phyloP scores from a whole-genome alignment of 352 stramenopile species.

The Phytopythium oedochilum region DNA sequence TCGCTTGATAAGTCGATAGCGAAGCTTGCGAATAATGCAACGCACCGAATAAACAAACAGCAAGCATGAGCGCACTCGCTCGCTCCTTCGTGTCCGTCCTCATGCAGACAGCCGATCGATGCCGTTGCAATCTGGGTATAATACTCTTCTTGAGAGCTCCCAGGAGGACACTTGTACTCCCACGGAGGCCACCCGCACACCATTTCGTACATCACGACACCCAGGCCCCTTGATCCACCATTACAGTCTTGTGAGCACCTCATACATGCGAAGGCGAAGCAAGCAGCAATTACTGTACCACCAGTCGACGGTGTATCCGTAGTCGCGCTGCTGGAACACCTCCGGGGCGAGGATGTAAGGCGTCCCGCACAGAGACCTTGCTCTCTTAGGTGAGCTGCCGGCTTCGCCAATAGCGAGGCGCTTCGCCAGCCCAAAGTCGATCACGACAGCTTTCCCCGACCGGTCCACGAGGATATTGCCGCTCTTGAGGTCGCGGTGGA shows the following conservation, averaged over 20 bases:
- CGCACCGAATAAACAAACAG: not conserved
- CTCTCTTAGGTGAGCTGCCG: not conserved
- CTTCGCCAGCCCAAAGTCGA: conserved; percentile 75
- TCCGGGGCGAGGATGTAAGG: conserved; percentile 78
- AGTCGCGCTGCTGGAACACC: conserved; percentile 32
- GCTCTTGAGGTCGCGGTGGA: conserved; percentile 82
- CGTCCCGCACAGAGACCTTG: conserved; percentile 58
- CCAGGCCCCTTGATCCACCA: conserved; percentile 36
- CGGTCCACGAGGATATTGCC: conserved; percentile 59
- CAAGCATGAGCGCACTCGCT: conserved; percentile 6
- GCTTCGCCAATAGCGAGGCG: not conserved
- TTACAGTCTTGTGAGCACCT: not conserved
- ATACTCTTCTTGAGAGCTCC: conserved; percentile 21
- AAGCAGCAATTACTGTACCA: conserved; percentile 62
- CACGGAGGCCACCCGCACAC: conserved; percentile 52
- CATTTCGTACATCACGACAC: conserved; percentile 79
- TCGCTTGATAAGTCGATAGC: not conserved
- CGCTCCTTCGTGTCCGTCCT: conserved; percentile 7
- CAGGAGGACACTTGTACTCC: conserved; percentile 46
- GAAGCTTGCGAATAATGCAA: not conserved
- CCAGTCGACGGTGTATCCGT: conserved; percentile 53
- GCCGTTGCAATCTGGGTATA: conserved; percentile 21
- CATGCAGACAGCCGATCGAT: not conserved
- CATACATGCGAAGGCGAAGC: no score
- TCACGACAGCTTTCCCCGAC: conserved; percentile 42